These are phyloP conservation scores for Amanita molliuscula DNA, from an alignment of 768 basidiomycete genomes.

Conservation along the genomic window DNA sequence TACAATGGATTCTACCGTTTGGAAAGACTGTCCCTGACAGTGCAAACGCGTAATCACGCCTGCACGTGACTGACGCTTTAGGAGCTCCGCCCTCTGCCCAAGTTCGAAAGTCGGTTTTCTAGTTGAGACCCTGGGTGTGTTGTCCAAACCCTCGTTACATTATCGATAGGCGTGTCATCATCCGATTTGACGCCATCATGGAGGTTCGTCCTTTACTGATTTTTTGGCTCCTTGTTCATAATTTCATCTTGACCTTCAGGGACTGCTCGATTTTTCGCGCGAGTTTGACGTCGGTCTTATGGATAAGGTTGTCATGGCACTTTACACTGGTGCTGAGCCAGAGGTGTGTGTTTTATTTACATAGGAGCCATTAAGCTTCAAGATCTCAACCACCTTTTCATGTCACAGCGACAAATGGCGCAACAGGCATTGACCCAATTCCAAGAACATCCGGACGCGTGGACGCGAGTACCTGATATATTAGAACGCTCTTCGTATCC, in stretches of 20 bases:
- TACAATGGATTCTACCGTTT: slow-evolving; percentile 42
- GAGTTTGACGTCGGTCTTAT: slow-evolving; percentile 90
- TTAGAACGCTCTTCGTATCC: slow-evolving; percentile 76
- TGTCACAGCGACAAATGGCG: slow-evolving; percentile 80
- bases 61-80: slow-evolving; percentile 20
- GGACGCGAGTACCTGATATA: slow-evolving; percentile 94
- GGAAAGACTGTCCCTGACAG: slow-evolving; percentile 15
- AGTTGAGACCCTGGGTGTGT: slow-evolving; percentile 11
- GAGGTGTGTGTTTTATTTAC: slow-evolving; percentile 45
- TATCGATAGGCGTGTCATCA: slow-evolving; percentile 9
- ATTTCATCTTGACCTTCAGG: slow-evolving; percentile 38
- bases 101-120: slow-evolving; percentile 16
- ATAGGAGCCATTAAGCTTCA: slow-evolving; percentile 9
- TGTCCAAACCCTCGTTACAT: slow-evolving; percentile 12
- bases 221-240: slow-evolving; percentile 11
- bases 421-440: slow-evolving; percentile 93
- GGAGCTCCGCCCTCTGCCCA: slow-evolving; percentile 35
- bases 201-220: slow-evolving; percentile 26
- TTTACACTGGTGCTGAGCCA: slow-evolving; percentile 76
- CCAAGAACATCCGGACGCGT: slow-evolving; percentile 92
- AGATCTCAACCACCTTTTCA: slow-evolving; percentile 17
- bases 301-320: slow-evolving; percentile 88
- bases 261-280: slow-evolving; percentile 84
- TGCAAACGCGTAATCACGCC: slow-evolving; percentile 3
- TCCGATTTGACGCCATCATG: slow-evolving; percentile 26